Conservation (phyloP, 1,284 basidiomycete species). For the Malassezia japonica region DNA sequence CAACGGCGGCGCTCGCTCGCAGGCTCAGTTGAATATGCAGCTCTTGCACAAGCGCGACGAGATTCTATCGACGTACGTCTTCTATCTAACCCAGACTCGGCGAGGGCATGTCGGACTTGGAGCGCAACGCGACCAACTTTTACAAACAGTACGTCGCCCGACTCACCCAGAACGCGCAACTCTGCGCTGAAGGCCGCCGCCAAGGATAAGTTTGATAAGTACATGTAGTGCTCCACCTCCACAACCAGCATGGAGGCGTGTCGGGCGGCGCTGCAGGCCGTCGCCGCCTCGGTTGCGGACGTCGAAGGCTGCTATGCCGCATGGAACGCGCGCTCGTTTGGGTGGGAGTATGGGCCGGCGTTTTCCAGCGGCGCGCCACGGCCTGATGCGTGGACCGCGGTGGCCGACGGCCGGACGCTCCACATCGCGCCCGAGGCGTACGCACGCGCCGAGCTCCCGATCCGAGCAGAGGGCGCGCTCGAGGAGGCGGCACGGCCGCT, state of each 20-base stretch:
- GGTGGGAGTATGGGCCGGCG: slow-evolving; percentile 6
- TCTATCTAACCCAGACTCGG: slow-evolving; percentile 14
- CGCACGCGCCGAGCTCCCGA: not conserved
- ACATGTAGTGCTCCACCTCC: slow-evolving; percentile 4
- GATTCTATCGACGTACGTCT: slow-evolving; percentile 2
- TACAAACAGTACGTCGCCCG: slow-evolving; percentile 19
- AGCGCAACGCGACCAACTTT: slow-evolving; percentile 31
- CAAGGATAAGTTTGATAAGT: slow-evolving; percentile 29
- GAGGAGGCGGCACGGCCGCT: not conserved
- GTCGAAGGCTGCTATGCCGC: slow-evolving; percentile 6
- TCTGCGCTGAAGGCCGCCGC: slow-evolving; percentile 33
- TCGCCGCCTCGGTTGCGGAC: slow-evolving; percentile 6
- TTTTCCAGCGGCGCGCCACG: not conserved
- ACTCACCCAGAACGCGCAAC: slow-evolving; percentile 25
- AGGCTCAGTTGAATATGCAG: slow-evolving; percentile 16
- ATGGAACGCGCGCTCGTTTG: slow-evolving; percentile 7
- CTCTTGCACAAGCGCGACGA: slow-evolving; percentile 19
- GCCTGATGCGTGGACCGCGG: not conserved
- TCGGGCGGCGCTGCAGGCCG: not conserved
- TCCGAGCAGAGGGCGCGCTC: not conserved
- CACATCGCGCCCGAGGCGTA: not conserved
- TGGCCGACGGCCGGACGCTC: not conserved
- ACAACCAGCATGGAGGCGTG: not conserved
- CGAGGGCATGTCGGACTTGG: slow-evolving; percentile 28
- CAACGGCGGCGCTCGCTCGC: slow-evolving; percentile 4